These are phyloP conservation scores for Globisporangium uncinulatum DNA, from an alignment of 352 stramenopile species.

Conservation along the genomic window DNA sequence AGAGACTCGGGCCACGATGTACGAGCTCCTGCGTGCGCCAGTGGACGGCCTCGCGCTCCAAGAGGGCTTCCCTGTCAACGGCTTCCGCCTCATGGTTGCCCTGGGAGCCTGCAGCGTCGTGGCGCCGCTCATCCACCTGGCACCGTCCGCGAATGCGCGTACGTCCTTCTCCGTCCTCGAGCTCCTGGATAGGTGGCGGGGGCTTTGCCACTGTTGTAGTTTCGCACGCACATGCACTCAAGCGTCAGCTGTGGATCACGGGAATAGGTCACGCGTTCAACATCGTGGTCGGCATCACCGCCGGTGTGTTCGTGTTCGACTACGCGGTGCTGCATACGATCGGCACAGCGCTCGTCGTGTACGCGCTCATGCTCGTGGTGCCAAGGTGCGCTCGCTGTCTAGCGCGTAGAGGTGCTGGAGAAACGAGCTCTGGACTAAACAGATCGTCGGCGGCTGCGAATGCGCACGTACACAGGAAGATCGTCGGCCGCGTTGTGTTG, in stretches of 20 bases:
- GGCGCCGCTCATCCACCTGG: constrained; percentile 59
- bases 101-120: constrained; percentile 60
- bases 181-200: not conserved
- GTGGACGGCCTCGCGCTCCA: constrained; percentile 59
- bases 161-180: constrained; percentile 9
- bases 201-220: no score
- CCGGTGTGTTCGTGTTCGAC: constrained; percentile 76
- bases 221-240: no score
- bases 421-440: no score
- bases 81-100: constrained; percentile 73
- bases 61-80: constrained; percentile 71
- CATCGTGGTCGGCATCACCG: constrained; percentile 48
- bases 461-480: constrained; percentile 25
- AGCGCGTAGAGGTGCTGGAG: not conserved
- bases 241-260: no score
- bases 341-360: constrained; percentile 47
- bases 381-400: constrained; percentile 31
- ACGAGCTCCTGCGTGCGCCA: constrained; percentile 57
- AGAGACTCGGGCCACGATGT: constrained; percentile 9
- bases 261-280: constrained; percentile 69
- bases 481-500: constrained; percentile 63
- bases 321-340: constrained; percentile 72
- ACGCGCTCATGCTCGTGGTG: constrained; percentile 59
- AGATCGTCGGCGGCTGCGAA: no score
- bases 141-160: constrained; percentile 54